Base-by-base conservation (phyloP, 306 rosid genomes). In the Prunus armeniaca region DNA sequence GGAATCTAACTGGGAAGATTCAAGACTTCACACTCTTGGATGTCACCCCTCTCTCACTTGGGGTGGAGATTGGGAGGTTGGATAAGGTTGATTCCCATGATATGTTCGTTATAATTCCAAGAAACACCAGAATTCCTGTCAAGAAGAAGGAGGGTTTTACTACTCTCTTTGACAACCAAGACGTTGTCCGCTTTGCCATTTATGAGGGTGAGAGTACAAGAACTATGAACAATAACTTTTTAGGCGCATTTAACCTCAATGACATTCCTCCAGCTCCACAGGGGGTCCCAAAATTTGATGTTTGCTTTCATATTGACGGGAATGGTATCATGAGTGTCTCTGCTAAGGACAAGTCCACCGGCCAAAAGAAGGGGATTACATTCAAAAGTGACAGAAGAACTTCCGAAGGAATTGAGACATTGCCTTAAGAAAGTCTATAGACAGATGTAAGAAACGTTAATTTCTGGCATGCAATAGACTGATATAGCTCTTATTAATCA, bases 1-100 rank as follows among this genome's bases (percentile, higher is more conserved):
- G 41, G 41, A 34, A 34, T 34, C 9, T 6, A 34, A 34, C 41
- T 34, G 41, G 9, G 41, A 34, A 34, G 9, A 67, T 76, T 11
- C 80, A 76, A 49, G 74, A 76, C 51, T n/a, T 76, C 3, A 25
- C 41, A 24, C 74, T 76, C 11, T 55, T 76, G 19, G 80, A 76
- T 10, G 80, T 76, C 56, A 67, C 54, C 20, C 56, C 71, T 43
- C 2, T 67, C 5, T 46, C 72, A 67, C 56, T 67, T 22, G 72
- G 72, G 12, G 55, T 67, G n/a, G 54, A 27, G 12, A 27, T 2
- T 27, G 28, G 28, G 2, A 27, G 28, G 28, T 27, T 27, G 28
- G 28, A 27, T 27, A 27, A 27, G 28, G 28, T 27, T 27, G 28
- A 27, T 27, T 27, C 28, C 28, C 28, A 27, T 27, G 28, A 27